Evolutionary conservation across 2,329 filamentous ascomycete genomes (phyloP), one percentile per base, ranked within the genome.

Genomic region (Juglanconis oblonga): DNA sequence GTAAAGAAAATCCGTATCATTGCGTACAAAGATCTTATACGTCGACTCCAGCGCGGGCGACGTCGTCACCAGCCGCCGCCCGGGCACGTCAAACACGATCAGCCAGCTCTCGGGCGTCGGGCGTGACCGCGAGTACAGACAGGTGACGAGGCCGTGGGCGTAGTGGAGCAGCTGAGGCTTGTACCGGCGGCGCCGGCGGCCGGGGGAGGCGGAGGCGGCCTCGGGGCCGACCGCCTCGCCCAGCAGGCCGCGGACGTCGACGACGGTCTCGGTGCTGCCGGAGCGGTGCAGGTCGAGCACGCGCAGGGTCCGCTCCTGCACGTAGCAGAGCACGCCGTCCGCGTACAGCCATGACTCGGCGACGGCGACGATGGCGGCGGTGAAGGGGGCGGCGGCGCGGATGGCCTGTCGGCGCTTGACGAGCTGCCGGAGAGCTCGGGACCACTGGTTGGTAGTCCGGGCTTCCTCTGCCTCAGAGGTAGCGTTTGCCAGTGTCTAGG

Each of bases 251-350:
- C 76, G 76, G 38, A 86, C 76, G 65, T 85, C 76, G 49, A 90
- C 72, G 3, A 85, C 81, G n/a, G 79, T 73, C 66, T 90, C 87
- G 10, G 72, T 65, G 29, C 68, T 69, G 2, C 74, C 75, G 0
- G 79, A 77, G 7, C 69, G 67, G 65, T 85, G 81, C 17, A 90
- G 73, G 62, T 88, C 77, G 52, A 89, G 75, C 32, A 91, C 71
- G 3, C 83, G 81, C 32, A 92, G 76, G 52, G 69, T 55, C 40
- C 67, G 61, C 47, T 79, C 77, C 45, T 78, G 69, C 10, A 83
- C 79, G 68, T 91, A 88, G 66, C 87, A 90, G 14, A 92, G 73
- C 10, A 84, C 77, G 5, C 89, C 87, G 59, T 85, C 79, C 17
- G 77, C 76, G 69, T 89, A 91, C 2, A 86, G 70, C 71, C 87